Base-by-base conservation (phyloP, 352 stramenopile genomes). In the Phytophthora nicotianae region DNA sequence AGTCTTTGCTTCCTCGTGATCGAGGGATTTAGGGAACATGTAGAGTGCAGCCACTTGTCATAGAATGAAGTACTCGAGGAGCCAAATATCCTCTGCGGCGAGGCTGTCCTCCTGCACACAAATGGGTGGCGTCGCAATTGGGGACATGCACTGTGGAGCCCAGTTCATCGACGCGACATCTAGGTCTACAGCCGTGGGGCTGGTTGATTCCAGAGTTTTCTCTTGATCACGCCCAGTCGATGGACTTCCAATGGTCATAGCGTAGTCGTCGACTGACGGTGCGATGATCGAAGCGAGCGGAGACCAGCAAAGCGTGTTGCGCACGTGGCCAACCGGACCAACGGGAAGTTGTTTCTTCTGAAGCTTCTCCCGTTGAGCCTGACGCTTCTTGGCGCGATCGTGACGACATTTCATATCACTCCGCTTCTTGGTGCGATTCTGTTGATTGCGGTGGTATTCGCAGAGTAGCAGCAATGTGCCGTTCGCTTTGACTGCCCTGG, bases 341-440 rank as follows among this genome's bases (percentile, higher is more conserved):
- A 37, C 16, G 29, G 45, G 40, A 13, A 47, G 56, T 16, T 62
- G 50, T 13, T 68, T 68, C 27, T 46, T 61, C 3, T 65, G 51
- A 9, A 65, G 29, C 23, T 59, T 56, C 29, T 76, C 61, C 4
- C 75, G 75, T 24, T 75, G 55, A 2, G 65, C 55, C 50, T 80
- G 57, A 5, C 83, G 81, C 52, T 90, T 89, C 56, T 77, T 78
- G 40, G 79, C 75, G 14, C 83, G 83, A 48, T 90, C 61, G 24
- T 87, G 75, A 14, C 84, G 74, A 66, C 89, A 90, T 59, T 93
- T 91, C 61, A 89, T 82, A 58, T 95, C 86, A 51, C 83, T 93
- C 7, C 83, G 82, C 62, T 93, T 93, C 71, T 95, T 95, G 21
- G 85, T 93, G n/a, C 85, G 75, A 50, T 95, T 95, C 60, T 93